A percentile compares a stretch with the other conserved stretches of the same genome.
Conservation (phyloP, 495 filamentous ascomycete species). For the Hyaloscypha bicolor region DNA sequence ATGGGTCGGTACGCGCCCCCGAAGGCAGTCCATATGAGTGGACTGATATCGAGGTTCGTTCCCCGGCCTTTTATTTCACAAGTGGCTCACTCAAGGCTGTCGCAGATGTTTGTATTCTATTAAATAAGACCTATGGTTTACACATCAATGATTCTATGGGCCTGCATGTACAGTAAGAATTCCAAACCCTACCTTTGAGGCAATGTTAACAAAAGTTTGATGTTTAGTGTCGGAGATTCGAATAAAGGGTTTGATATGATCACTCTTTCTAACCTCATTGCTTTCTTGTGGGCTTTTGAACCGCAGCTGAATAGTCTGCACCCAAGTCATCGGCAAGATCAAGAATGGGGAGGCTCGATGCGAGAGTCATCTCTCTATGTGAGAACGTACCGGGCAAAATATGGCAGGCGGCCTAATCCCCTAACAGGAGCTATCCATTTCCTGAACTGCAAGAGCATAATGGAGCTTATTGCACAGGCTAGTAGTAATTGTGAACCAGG, state of each 20-base stretch:
- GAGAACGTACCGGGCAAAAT: not conserved
- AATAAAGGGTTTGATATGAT: conserved; percentile 29
- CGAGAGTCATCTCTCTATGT: conserved; percentile 3
- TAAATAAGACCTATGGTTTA: conserved; percentile 34
- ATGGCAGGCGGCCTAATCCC: not conserved
- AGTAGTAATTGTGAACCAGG: not conserved
- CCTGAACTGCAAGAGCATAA: not conserved
- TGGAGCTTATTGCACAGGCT: not conserved
- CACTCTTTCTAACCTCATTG: conserved; percentile 37
- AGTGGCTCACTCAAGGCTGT: not conserved
- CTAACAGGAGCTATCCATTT: not conserved
- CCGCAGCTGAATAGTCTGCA: conserved; percentile 41
- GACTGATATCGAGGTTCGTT: conserved; percentile 8
- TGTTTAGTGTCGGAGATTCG: conserved; percentile 35
- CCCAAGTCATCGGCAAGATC: not conserved
- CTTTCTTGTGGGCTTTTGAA: conserved; percentile 42
- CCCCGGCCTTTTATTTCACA: conserved; percentile 12
- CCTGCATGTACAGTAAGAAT: conserved; percentile 38
- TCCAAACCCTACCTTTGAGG: not conserved
- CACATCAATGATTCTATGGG: conserved; percentile 38
- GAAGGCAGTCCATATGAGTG: conserved; percentile 7
- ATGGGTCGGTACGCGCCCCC: not conserved
- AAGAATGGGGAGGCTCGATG: not conserved
- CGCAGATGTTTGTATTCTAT: conserved; percentile 12
- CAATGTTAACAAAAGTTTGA: not conserved